These are phyloP conservation scores for Mallotus repandus DNA, from an alignment of 441 rosid genomes.

Conservation along the genomic window DNA sequence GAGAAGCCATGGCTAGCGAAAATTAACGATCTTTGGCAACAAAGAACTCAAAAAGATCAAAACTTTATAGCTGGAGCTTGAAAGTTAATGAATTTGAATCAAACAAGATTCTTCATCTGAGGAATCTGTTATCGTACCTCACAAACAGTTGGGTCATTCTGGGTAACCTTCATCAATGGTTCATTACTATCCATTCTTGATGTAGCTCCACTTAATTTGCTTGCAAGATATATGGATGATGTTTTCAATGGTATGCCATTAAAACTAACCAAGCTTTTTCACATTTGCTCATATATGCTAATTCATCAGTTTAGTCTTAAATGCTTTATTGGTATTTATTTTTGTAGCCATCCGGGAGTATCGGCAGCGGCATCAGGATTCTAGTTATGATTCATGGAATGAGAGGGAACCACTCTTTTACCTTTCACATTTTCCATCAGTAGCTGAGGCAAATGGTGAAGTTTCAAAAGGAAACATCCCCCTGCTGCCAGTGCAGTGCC, in stretches of 20 bases:
- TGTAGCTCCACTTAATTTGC: constrained; percentile 64
- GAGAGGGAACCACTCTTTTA: constrained; percentile 80
- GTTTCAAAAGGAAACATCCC: constrained; percentile 31
- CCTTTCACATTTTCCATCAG: constrained; percentile 41
- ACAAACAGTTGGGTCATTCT: constrained; percentile 32
- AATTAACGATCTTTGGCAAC: neutral
- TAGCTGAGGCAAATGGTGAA: constrained; percentile 42
- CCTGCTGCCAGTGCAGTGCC: constrained; percentile 32
- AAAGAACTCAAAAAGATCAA: neutral
- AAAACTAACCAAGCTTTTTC: neutral
- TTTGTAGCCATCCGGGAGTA: constrained; percentile 66
- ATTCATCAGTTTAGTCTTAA: neutral
- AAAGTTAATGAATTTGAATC: neutral
- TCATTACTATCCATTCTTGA: constrained; percentile 57
- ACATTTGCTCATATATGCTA: neutral
- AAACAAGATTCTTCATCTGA: no score
- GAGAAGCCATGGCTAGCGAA: constrained; percentile 46
- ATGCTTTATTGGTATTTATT: constrained; percentile 26
- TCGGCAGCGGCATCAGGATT: constrained; percentile 57
- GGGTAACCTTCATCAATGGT: constrained; percentile 48
- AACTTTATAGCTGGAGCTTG: neutral
- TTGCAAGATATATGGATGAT: constrained; percentile 61
- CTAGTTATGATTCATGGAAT: constrained; percentile 44
- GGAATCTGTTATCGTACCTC: constrained; percentile 16
- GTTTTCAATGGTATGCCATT: constrained; percentile 56